Conservation (phyloP, 2,329 filamentous ascomycete genomes). For the Xylariaceae sp. region DNA sequence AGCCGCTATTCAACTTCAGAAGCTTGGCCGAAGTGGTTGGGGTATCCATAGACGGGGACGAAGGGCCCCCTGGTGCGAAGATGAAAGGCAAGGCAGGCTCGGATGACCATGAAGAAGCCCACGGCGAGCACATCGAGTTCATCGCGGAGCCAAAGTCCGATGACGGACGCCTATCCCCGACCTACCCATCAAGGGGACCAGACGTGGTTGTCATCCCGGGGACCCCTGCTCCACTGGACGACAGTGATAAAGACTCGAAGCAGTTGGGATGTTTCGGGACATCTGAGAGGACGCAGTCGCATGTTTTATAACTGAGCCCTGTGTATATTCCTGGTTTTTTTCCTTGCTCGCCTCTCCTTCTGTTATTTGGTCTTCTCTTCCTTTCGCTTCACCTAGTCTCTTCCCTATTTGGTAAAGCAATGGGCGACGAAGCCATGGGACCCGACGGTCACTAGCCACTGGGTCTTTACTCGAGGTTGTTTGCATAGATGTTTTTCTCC, state of each 20-base stretch:
- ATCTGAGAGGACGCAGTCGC: constrained; percentile 31
- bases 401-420: too few relatives aligned
- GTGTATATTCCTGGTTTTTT: constrained; percentile 6
- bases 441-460: too few relatives aligned
- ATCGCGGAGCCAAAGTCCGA: constrained; percentile 13
- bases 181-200: constrained; percentile 22
- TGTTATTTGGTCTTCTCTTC: too few relatives aligned
- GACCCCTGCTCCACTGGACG: constrained; percentile 38
- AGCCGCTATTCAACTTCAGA: constrained; percentile 87
- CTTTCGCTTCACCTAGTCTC: too few relatives aligned
- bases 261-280: constrained; percentile 38
- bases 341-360: too few relatives aligned
- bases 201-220: constrained; percentile 45
- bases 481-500: too few relatives aligned
- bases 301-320: constrained; percentile 31
- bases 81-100: constrained; percentile 33
- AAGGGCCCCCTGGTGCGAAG: constrained; percentile 6
- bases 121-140: constrained; percentile 34
- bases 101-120: constrained; percentile 22
- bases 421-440: too few relatives aligned
- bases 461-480: too few relatives aligned
- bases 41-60: constrained; percentile 46
- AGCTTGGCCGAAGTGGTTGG: constrained; percentile 83
- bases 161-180: constrained; percentile 21
- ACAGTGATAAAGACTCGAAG: constrained; percentile 35